Evolutionary conservation across 192 early-diverging fungal genomes (phyloP), one percentile per base, ranked within the genome.

Genomic region (Coemansia aciculifera): DNA sequence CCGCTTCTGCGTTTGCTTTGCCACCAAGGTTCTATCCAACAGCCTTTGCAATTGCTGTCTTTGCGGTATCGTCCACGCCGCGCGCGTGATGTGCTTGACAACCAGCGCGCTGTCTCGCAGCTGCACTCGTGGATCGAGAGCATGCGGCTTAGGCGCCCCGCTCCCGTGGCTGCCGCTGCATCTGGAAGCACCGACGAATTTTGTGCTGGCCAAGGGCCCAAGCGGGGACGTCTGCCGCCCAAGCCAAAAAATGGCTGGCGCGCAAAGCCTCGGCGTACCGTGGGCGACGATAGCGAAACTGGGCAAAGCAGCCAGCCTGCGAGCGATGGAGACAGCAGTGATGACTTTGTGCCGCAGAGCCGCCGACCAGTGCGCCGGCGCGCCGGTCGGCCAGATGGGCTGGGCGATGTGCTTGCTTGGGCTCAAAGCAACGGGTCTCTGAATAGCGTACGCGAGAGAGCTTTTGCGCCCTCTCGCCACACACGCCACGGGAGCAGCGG

Each of bases 91-190:
- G 71, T 82, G 15, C 72, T 82, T 37, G 71, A 48, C 44, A 82
- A 82, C 48, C 59, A 40, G 11, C 64, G 59, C 5, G 66, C 68
- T 43, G 79, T 73, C 29, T 34, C 34, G 37, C 68, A 66, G 49
- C 66, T 82, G 42, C 74, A 76, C 51, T 73, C 74, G 10, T 82
- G 79, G 79, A 77, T 82, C 36, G 79, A 77, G 38, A 60, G 68
- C 59, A 82, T 82, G 79, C 54, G 79, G 49, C 64, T 82, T 9
- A 68, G 60, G 57, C 73, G 73, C 42, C 10, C 66, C 52, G 43
- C 44, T 21, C 49, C 65, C 12, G 21, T 43, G 24, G 72, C 42
- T 10, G 42, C 60, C 31, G 31, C 17, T 52, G 51, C 21, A 27
- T 23, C 27, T 21, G 67, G 52, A 62, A 44, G 21, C 63, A 49